Base-by-base conservation (phyloP, 345 rosid species). In the Rhodamnia rubescens region DNA sequence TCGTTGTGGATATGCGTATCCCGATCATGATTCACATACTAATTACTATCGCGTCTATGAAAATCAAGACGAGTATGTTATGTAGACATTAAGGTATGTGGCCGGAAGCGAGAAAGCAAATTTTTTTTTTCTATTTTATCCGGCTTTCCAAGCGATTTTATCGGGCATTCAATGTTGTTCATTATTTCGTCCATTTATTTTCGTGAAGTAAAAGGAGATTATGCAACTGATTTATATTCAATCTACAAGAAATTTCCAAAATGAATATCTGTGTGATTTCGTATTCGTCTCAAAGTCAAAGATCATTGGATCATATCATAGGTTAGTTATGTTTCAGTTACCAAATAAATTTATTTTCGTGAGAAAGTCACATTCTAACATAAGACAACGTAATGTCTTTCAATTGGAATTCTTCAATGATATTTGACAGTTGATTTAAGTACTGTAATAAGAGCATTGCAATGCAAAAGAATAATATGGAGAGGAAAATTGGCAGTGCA, bases 61-160 rank as follows among this genome's bases (percentile, higher is more conserved):
- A 69, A 69, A 16, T 32, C 13, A 0, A 64, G 75, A 18, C 11
- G 0, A 20, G 24, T 20, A 69, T 18, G 10, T 69, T 9, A 2
- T 20, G 14, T 9, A 36, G 11, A 40, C 47, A 18, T 9, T 8
- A 36, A 32, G 78, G 24, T 32, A 69, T 32, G 78, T 8, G 20
- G 78, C 47, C 44, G 3, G 32, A 32, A 69, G 36, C 26, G 32
- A 69, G 13, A 69, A 69, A 18, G 78, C 8, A 8, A 12, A 69
- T 64, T 16, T 18, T 64, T 29, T 6, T 59, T 64, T 64, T 29
- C 75, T 29, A 29, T 64, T 15, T 64, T 64, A 32, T 21, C 44
- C 6, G 8, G 9, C 3, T 64, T 64, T 64, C 42, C 22, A 6
- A 16, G 75, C 8, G 29, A 16, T 64, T 64, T 61, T 64, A 3